Base-by-base conservation (phyloP, 495 filamentous ascomycete genomes). In the Penicillium alfredii region DNA sequence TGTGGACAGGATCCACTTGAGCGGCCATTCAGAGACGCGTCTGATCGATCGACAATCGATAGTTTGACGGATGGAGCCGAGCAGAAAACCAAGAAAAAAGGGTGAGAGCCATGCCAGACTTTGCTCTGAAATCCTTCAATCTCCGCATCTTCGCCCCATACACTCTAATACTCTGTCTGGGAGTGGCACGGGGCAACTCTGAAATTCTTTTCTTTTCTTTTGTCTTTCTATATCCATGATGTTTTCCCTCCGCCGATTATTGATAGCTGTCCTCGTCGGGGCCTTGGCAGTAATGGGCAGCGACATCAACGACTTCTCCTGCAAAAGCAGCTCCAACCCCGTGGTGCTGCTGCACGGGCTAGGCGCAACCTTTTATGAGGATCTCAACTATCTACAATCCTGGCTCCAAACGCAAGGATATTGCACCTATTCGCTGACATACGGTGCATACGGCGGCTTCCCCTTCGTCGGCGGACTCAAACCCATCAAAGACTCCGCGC, bases 261-360 rank as follows among this genome's bases (percentile, higher is more conserved):
- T 45, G 8, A 26, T 36, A 27, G 34, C 49, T 6, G 27, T 30
- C 31, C 41, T 61, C 6, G 27, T 42, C 15, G 51, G 33, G 33
- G 40, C 43, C 18, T 30, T 54, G 10, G 29, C 53, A 9, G 50
- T 40, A 16, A 15, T 44, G 16, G 60, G 51, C 4, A 29, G 42
- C 23, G 44, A 31, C 12, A 56, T 58, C 44, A 69, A 69, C 44
- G 61, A 69, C 38, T 69, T 59, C 49, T 40, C 54, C 48, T 69
- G 66, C 49, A 42, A 44, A 19, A 56, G 52, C 49, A 48, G 51
- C 31, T 40, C 33, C 15, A 73, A 73, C 42, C 73, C 73, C 3
- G 55, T 77, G 17, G 49, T 77, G 10, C 46, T 72, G 33, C 64
- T 77, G 1, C 73, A 77, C 50, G 72, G 72, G 5, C 64, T 77